These are phyloP conservation scores for Cardiospermum halicacabum DNA, from an alignment of 345 rosid genomes.

Conservation along the genomic window DNA sequence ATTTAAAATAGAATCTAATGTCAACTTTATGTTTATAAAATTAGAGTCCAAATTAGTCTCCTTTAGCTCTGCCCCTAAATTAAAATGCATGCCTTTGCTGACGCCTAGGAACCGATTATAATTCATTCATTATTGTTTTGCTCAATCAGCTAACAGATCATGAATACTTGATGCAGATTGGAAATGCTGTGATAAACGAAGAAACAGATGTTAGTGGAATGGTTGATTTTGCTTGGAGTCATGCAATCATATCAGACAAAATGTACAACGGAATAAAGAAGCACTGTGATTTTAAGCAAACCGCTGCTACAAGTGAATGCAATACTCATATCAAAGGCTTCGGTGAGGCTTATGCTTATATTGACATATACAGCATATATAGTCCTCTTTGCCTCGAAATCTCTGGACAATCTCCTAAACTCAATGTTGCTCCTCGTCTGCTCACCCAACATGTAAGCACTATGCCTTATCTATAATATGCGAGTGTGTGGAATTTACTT, in stretches of 20 bases:
- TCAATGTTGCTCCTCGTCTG: constrained; percentile 30
- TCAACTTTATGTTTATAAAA: no score
- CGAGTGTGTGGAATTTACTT: no score
- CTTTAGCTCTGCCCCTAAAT: no score
- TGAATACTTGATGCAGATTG: constrained; percentile 45
- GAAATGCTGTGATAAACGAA: constrained; percentile 67
- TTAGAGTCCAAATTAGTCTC: no score
- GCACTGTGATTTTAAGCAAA: constrained; percentile 34
- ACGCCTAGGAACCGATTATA: no score
- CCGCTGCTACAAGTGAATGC: constrained; percentile 20
- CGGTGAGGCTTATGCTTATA: constrained; percentile 38
- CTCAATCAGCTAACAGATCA: no score
- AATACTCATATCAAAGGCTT: constrained; percentile 20
- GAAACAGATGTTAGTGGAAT: constrained; percentile 49
- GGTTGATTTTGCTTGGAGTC: constrained; percentile 71
- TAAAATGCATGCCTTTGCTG: no score
- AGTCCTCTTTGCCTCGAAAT: constrained; percentile 44
- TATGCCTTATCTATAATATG: no score
- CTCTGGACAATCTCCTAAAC: constrained; percentile 15
- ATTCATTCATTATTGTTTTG: no score
- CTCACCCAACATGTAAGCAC: constrained; percentile 24
- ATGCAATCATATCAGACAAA: constrained; percentile 66
- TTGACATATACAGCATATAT: constrained; percentile 69
- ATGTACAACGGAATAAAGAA: constrained; percentile 36
- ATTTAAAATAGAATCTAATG: no score